Evolutionary conservation across 1,139 yeast genomes (phyloP), one percentile per base, ranked within the genome.

Genomic region (Ashbya aceris): DNA sequence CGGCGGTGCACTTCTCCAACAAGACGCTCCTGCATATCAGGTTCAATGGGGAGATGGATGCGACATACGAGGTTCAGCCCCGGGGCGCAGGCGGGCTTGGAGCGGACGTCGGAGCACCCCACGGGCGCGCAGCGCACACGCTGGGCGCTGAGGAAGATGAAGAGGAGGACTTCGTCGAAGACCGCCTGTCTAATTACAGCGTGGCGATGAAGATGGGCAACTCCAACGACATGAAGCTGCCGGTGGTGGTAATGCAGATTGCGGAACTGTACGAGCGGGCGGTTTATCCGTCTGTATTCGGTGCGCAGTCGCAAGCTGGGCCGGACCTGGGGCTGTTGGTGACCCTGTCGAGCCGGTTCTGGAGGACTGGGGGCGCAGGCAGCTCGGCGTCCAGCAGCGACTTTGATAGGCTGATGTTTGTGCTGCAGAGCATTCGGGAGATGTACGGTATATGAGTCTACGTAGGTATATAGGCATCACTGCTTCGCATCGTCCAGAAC

Each of bases 401-500:
- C 35, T 57, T 60, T 34, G 56, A 52, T 13, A 50, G 43, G 27
- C 49, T 64, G 30, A 50, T 64, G 3, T 49, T 49, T n/a, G 39
- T 64, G 9, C 43, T 62, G 36, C 46, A 52, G 28, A 43, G 53
- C 12, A 46, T 64, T 8, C 60, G 54, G 45, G 51, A 53, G 26
- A 58, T 58, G 59, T 59, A 59, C 42, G 31, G 34, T 8, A n/a
- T 12, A 10, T 7, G 26, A 35, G 10, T 17, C 14, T 26, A 38
- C 11, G 27, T 12, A 11, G 27, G 8, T 14, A 14, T n/a, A 32
- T 13, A 28, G 13, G 30, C 9, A 23, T 8, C 14, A 20, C 23
- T 10, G 10, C 6, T 11, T 32, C 14, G 72, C 70, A 46, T 82
- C 83, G 51, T 79, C 79, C 20, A 83, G 71, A 9, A 86, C 96